Base-by-base conservation (phyloP, 2,329 filamentous ascomycete species). In the Nemania serpens region DNA sequence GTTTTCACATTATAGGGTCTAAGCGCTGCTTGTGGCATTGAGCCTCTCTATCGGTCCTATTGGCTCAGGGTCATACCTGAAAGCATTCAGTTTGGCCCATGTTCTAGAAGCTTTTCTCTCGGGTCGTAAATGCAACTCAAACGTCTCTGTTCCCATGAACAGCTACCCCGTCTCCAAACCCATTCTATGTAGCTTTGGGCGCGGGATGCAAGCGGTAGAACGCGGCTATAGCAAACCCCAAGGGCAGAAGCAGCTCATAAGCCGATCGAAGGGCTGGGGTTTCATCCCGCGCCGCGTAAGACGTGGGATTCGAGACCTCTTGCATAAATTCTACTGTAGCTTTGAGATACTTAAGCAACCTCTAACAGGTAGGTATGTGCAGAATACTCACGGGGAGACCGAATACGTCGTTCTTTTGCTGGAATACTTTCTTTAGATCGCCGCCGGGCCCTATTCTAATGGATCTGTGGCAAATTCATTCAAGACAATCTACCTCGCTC, bases 31-130 rank as follows among this genome's bases (percentile, higher is more conserved):
- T 20, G 15, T 13, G 22, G 43, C 47, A 46, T 62, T 62, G 55
- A 62, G 59, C 59, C 55, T 62, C 59, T 58, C 42, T 52, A 62
- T 62, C 34, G 55, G 59, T 47, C 41, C 51, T 55, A 62, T 62
- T 58, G 59, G 55, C 39, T 47, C 37, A 45, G 25, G 25, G 25
- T 29, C 13, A 39, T 37, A 47, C 37, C 20, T 29, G 22, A 42
- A 42, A 13, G 12, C 20, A 25, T 33, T 42, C 36, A 46, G 39
- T 36, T 22, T 62, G n/a, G 55, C 17, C 42, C 17, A 36, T 2
- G 56, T 62, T 62, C 59, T 62, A 55, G 59, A 62, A 62, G 59
- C 55, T 45, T 62, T 62, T 54, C 22, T 22, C 29, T 48, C 20
- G 34, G 34, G 50, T 48, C 41, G 17, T n/a, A 34, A 51, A 59